phyloP scores from a whole-genome alignment of 192 early-diverging fungal genomes.

The Coemansia sp. region DNA sequence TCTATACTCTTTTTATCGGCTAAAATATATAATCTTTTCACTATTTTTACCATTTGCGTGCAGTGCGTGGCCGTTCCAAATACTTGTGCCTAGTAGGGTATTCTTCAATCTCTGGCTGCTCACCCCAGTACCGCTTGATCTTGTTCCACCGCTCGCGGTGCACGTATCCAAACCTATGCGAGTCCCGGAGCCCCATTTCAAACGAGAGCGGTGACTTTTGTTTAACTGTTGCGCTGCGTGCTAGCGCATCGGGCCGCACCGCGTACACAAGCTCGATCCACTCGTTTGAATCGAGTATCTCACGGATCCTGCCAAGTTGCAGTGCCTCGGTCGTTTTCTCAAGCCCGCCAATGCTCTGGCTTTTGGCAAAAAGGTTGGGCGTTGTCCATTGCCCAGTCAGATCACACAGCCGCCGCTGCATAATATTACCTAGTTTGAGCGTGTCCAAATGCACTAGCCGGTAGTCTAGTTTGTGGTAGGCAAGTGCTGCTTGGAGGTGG shows the following conservation, averaged over 20 bases:
- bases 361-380: slow-evolving; percentile 40
- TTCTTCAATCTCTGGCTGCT: slow-evolving; percentile 38
- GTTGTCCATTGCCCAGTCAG: slow-evolving; percentile 45
- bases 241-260: slow-evolving; percentile 28
- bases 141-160: slow-evolving; percentile 38
- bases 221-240: slow-evolving; percentile 16
- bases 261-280: slow-evolving; percentile 37
- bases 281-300: slow-evolving; percentile 17
- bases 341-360: slow-evolving; percentile 36
- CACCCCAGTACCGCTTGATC: slow-evolving; percentile 37
- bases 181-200: slow-evolving; percentile 39
- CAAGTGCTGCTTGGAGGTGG: slow-evolving; percentile 10
- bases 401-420: slow-evolving; percentile 42
- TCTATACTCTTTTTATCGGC: neutral
- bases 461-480: slow-evolving; percentile 7
- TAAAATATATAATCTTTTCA: slow-evolving; percentile 5
- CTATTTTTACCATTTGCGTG: slow-evolving; percentile 9
- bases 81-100: slow-evolving; percentile 12
- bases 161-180: slow-evolving; percentile 33
- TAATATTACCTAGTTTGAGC: slow-evolving; percentile 18
- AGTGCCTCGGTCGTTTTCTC: slow-evolving; percentile 11
- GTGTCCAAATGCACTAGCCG: slow-evolving; percentile 32
- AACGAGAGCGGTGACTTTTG: slow-evolving; percentile 36
- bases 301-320: slow-evolving; percentile 13
- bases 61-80: slow-evolving; percentile 8